These are phyloP conservation scores for Lecanicillium sp. DNA, from an alignment of 2,329 filamentous ascomycete genomes.

Conservation along the genomic window DNA sequence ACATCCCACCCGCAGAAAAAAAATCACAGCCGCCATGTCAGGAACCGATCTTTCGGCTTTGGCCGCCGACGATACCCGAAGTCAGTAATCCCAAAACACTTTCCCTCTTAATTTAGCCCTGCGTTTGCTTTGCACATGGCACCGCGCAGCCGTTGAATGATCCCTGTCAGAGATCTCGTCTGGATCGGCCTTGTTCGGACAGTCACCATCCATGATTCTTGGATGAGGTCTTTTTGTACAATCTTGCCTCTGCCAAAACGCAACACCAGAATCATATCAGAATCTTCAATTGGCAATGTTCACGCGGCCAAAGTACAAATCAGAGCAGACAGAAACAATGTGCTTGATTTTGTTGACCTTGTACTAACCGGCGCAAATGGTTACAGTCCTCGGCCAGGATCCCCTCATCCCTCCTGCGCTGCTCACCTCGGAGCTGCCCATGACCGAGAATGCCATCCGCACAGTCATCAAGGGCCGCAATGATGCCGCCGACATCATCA, in stretches of 20 bases:
- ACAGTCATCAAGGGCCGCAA: conserved; percentile 65
- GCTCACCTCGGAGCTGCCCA: conserved; percentile 78
- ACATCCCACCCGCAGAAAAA: neutral
- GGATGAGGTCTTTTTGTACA: too few relatives aligned
- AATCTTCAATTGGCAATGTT: too few relatives aligned
- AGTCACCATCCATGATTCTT: too few relatives aligned
- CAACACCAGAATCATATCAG: too few relatives aligned
- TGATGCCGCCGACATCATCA: conserved; percentile 65
- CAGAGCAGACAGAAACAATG: too few relatives aligned
- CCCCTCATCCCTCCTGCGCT: conserved; percentile 84
- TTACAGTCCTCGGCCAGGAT: conserved; percentile 81
- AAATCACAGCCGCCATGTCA: conserved; percentile 25
- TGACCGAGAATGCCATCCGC: conserved; percentile 50
- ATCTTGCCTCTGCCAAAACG: neutral
- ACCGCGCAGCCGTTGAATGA: too few relatives aligned
- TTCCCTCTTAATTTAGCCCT: neutral
- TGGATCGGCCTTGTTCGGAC: too few relatives aligned
- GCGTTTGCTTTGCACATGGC: neutral
- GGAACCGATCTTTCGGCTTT: conserved; percentile 31
- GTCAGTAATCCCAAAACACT: conserved; percentile 20
- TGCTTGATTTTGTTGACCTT: too few relatives aligned
- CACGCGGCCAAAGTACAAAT: too few relatives aligned
- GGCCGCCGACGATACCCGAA: conserved; percentile 36
- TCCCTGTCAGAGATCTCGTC: too few relatives aligned
- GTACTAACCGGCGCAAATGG: neutral